A percentile compares a stretch with the other conserved stretches of the same genome.
phyloP scores from a whole-genome alignment of 139 green algal species.

The Auxenochlorella pyrenoidosa region DNA sequence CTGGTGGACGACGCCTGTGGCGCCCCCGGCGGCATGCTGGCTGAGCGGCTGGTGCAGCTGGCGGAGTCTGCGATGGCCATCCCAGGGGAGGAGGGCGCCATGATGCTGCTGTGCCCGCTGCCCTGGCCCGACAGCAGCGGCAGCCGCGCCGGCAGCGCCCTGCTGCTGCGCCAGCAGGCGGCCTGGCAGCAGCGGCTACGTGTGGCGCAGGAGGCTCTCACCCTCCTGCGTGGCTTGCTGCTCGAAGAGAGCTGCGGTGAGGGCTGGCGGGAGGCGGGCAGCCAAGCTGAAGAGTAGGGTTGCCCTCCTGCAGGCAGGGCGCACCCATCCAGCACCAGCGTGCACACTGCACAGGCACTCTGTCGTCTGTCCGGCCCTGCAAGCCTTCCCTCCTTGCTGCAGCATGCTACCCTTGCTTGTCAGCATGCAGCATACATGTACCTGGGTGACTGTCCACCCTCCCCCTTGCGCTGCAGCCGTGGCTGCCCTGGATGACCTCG shows the following conservation, averaged over 20 bases:
- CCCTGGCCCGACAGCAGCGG: neutral
- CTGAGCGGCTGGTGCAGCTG: constrained; percentile 32
- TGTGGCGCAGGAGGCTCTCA: constrained; percentile 45
- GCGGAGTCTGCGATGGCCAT: neutral
- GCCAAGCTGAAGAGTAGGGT: neutral
- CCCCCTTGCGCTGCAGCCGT: neutral
- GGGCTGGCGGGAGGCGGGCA: neutral
- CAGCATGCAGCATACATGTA: neutral
- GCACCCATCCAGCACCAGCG: no score
- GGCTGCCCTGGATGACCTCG: constrained; percentile 34
- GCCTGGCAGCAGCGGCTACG: constrained; percentile 43
- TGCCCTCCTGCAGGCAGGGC: no score
- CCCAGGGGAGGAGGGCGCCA: neutral
- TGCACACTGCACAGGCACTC: no score
- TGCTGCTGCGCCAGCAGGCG: constrained; percentile 35
- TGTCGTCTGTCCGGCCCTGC: neutral
- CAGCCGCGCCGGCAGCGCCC: neutral
- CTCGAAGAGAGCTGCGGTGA: constrained; percentile 6
- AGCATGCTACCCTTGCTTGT: neutral
- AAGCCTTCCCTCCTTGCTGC: neutral
- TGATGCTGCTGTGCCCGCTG: constrained; percentile 11
- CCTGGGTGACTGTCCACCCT: neutral
- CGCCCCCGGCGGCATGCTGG: constrained; percentile 13
- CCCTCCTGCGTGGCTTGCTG: constrained; percentile 44
- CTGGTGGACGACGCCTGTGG: constrained; percentile 13